Evolutionary conservation across 805 yeast genomes (phyloP), one percentile per base, ranked within the genome.

Genomic region (Candida namnaoensis): DNA sequence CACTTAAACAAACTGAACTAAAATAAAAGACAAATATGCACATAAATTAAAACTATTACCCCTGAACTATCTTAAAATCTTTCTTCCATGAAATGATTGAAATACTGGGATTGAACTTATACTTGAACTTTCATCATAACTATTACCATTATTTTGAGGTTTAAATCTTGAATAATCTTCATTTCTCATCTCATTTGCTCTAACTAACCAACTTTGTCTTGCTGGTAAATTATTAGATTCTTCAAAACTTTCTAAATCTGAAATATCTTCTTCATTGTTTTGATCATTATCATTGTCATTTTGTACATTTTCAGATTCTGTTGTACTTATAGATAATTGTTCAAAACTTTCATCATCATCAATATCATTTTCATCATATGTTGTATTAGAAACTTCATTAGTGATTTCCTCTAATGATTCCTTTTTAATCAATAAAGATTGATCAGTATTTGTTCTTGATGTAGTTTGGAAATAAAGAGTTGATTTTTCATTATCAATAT

Each of bases 191-290:
- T 41, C 40, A 5, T 37, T 26, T 12, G 40, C 37, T 32, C 43
- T 36, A 30, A 34, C 11, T 10, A 36, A 14, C 23, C 40, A 36
- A 24, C 43, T 32, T 12, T 19, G 11, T 37, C 41, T 23, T 15
- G 5, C 3, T 19, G 32, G 5, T 15, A 10, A 12, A 10, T 11
- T 5, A 12, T 27, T 38, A 49, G 15, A 49, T 50, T 34, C 46
- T 48, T 32, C 11, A 32, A 40, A 27, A 34, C 28, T 14, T 32
- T 46, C 24, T 39, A 41, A 15, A 38, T 50, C 13, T 9, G 30
- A 34, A 10, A 37, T 14, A 10, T 12, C 26, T 19, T 19, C 19
- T 19, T 19, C 19, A 19, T 19, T 19, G 3, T 19, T 19, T 19
- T 19, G 19, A 19, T 19, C 27, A 19, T 38, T 11, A 26, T 33